Evolutionary conservation across 768 basidiomycete species (phyloP), one percentile per base, ranked within the genome.

Genomic region (Lentinula sp.): DNA sequence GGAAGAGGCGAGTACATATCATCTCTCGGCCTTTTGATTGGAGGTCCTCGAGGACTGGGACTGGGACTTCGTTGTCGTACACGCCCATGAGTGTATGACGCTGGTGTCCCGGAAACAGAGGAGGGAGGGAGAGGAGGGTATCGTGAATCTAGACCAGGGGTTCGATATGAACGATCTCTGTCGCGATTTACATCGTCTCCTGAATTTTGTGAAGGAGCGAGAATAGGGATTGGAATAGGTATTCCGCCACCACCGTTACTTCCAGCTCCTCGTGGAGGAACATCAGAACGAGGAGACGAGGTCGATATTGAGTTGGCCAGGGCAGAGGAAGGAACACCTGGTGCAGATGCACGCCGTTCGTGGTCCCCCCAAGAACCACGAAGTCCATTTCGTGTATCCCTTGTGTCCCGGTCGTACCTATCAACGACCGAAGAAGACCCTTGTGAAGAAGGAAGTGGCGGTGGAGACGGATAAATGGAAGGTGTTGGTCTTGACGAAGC

Each of bases 41-140:
- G 46, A 48, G 57, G 57, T 31, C 57, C 28, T 59, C 57, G 23
- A 43, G 48, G 16, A 34, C 32, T 40, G 10, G 57, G 57, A 49
- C 57, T 59, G 0, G 57, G 57, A 39, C 57, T 59, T 28, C 57
- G 57, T 6, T 21, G 45, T 15, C 57, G 57, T n/a, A 59, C 57
- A 35, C 57, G 57, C 7, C 18, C 18, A 8, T 18, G 46, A 35
- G 5, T 48, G 35, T 59, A 59, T 3, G 42, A 15, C 5, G 18
- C 7, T 13, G 43, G 18, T 13, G 57, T 16, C 13, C 21, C 45
- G 7, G 45, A 4, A 16, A 8, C 31, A 45, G n/a, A 23, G 13
- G 37, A 31, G 0, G 28, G 28, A 28, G 34, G 10, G 15, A 42
- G 31, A 5, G 57, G 46, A 37, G 48, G 15, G 32, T 59, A 59